phyloP scores from a whole-genome alignment of 805 yeast genomes.

The Candida coquimbonensis region DNA sequence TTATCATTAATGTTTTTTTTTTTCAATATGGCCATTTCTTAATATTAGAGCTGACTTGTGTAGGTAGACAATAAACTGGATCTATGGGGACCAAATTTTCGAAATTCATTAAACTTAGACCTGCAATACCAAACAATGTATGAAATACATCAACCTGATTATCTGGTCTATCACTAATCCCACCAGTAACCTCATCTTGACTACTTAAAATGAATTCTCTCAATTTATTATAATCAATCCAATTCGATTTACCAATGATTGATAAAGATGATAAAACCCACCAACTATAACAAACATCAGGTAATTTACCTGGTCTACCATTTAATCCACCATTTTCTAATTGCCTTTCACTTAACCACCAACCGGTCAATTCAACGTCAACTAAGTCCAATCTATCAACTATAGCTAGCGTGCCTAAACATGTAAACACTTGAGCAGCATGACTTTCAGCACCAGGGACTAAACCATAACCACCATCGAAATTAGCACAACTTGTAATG shows the following conservation, averaged over 20 bases:
- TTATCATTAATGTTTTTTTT: background rate
- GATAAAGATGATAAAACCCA: constrained; percentile 84
- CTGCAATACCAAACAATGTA: constrained; percentile 86
- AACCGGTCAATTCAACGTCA: constrained; percentile 44
- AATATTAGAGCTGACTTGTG: constrained; percentile 26
- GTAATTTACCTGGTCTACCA: constrained; percentile 92
- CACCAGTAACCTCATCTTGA: constrained; percentile 78
- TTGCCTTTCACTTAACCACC: constrained; percentile 94
- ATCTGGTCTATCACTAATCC: constrained; percentile 86
- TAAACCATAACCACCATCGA: constrained; percentile 94
- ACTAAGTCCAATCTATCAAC: constrained; percentile 45
- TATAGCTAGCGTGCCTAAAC: constrained; percentile 75
- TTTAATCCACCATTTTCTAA: constrained; percentile 82
- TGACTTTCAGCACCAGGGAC: constrained; percentile 95
- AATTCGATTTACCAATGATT: constrained; percentile 56
- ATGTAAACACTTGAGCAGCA: constrained; percentile 85
- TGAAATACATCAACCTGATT: constrained; percentile 92
- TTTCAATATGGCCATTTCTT: constrained; percentile 27
- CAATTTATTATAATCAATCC: constrained; percentile 68
- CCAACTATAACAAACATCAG: constrained; percentile 98
- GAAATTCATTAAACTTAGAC: constrained; percentile 67
- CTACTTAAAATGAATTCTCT: constrained; percentile 62
- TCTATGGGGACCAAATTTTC: constrained; percentile 58
- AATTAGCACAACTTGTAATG: constrained; percentile 68
- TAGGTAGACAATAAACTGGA: constrained; percentile 85